Evolutionary conservation across 2,329 filamentous ascomycete genomes (phyloP).

Genomic region (Penicillium sp.): DNA sequence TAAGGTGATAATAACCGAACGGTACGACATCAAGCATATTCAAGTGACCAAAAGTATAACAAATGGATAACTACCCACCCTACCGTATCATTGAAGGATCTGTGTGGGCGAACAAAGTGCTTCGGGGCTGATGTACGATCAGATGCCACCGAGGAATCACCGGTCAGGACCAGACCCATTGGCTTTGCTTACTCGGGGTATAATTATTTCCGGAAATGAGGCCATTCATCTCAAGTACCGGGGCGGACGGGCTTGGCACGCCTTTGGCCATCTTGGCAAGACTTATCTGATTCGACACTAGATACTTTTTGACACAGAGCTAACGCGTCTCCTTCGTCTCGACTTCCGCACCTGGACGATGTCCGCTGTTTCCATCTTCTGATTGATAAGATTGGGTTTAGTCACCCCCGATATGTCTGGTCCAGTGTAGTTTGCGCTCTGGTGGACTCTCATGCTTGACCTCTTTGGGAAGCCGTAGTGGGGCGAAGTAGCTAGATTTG

Average conservation of each 20-base stretch:
- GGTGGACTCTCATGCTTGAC: neutral
- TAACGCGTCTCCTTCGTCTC: neutral
- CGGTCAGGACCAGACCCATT: neutral
- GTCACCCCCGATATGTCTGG: neutral
- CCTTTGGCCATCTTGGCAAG: slow-evolving; percentile 11
- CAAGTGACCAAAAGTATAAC: neutral
- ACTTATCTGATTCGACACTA: slow-evolving; percentile 14
- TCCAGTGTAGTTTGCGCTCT: neutral
- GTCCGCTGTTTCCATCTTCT: neutral
- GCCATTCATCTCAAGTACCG: neutral
- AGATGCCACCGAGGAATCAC: neutral
- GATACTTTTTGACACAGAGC: neutral
- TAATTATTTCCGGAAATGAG: neutral
- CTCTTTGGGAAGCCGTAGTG: neutral
- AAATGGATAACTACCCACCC: neutral
- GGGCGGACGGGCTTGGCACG: neutral
- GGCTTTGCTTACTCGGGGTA: neutral
- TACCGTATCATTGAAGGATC: neutral
- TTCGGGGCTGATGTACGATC: neutral
- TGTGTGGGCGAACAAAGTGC: neutral
- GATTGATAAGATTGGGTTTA: slow-evolving; percentile 8
- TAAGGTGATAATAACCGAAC: neutral
- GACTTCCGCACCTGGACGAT: neutral
- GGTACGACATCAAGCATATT: neutral
- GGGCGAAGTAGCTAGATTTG: neutral